A percentile compares a stretch with the other conserved stretches of the same genome.
phyloP scores from a whole-genome alignment of 306 rosid genomes.

The Gillenia trifoliata region DNA sequence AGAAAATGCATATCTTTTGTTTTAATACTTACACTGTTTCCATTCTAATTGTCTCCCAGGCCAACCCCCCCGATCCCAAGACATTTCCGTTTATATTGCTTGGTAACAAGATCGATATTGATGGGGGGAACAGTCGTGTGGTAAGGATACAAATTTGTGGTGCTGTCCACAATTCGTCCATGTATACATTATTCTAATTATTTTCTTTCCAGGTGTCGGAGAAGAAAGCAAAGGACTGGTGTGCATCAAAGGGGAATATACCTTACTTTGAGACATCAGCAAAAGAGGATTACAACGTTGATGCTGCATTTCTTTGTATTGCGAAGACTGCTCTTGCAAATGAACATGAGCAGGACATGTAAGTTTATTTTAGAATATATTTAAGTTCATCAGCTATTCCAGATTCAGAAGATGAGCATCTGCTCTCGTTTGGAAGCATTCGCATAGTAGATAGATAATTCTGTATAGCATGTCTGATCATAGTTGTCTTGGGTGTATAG shows the following conservation, averaged over 20 bases:
- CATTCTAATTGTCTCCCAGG: constrained; percentile 37
- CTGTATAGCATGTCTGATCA: not conserved
- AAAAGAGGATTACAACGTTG: constrained; percentile 88
- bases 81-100: constrained; percentile 80
- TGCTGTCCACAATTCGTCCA: constrained; percentile 1
- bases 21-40: not conserved
- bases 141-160: constrained; percentile 36
- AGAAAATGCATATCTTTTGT: not conserved
- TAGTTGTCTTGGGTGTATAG: not conserved
- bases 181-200: constrained; percentile 23
- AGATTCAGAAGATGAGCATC: not conserved
- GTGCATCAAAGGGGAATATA: constrained; percentile 77
- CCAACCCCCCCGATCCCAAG: constrained; percentile 68
- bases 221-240: constrained; percentile 94
- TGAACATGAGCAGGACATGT: constrained; percentile 82
- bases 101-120: constrained; percentile 92
- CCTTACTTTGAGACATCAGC: constrained; percentile 92
- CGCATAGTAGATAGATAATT: not conserved
- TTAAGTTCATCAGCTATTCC: not conserved
- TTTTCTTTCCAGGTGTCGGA: constrained; percentile 67
- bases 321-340: constrained; percentile 80
- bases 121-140: constrained; percentile 97
- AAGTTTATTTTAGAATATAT: constrained; percentile 29
- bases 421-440: not conserved
- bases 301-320: constrained; percentile 75